A percentile compares a stretch with the other conserved stretches of the same genome.
Conservation (phyloP, 306 rosid species). For the Castanea crenata region DNA sequence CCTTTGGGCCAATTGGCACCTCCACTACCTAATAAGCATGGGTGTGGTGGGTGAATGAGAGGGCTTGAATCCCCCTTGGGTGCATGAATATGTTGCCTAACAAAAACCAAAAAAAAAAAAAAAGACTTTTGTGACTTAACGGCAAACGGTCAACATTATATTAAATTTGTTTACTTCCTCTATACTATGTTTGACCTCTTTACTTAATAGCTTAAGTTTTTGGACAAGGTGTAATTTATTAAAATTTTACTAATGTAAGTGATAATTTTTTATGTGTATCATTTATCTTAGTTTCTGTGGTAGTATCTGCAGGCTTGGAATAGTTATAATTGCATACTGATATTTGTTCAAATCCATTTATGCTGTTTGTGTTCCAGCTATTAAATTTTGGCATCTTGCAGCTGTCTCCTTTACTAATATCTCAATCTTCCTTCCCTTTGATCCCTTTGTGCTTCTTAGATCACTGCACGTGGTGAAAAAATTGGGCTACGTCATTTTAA, state of each 20-base stretch:
- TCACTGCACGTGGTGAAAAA: constrained; percentile 55
- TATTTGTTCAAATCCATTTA: constrained; percentile 4
- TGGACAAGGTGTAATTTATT: neutral
- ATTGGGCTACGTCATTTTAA: constrained; percentile 79
- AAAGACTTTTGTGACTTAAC: too few species aligned
- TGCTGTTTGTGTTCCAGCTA: neutral
- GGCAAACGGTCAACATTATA: neutral
- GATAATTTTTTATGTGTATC: neutral
- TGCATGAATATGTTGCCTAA: too few species aligned
- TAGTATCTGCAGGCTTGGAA: neutral
- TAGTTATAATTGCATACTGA: neutral
- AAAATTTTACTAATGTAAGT: neutral
- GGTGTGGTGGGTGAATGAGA: too few species aligned
- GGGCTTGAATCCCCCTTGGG: too few species aligned
- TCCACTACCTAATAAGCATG: too few species aligned
- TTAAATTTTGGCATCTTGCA: constrained; percentile 7
- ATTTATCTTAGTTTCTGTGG: neutral
- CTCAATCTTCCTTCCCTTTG: constrained; percentile 4
- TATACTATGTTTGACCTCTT: neutral
- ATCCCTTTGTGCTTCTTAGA: constrained; percentile 37
- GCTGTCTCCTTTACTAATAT: constrained; percentile 3
- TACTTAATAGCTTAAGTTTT: neutral
- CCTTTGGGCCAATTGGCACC: too few species aligned
- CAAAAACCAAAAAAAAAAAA: too few species aligned
- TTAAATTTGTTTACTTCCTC: neutral